These are phyloP conservation scores for Stagonosporopsis tanaceti DNA, from an alignment of 2,329 filamentous ascomycete genomes.

Conservation along the genomic window DNA sequence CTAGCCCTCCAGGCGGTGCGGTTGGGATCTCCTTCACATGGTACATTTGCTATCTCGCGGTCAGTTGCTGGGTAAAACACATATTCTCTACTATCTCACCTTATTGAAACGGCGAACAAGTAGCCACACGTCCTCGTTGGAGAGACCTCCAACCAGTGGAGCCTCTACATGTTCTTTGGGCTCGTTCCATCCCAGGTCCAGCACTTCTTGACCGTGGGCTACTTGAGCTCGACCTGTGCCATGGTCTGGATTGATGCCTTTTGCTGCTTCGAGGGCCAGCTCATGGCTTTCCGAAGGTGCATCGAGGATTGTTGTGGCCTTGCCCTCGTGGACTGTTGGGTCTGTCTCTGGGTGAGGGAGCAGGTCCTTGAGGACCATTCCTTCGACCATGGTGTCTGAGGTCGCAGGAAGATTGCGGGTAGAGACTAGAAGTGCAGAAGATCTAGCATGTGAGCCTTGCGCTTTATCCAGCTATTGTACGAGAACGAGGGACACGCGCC, in stretches of 20 bases:
- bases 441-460: background rate
- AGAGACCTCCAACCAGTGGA: constrained; percentile 71
- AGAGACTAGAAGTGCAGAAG: background rate
- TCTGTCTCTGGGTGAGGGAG: constrained; percentile 47
- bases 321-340: constrained; percentile 39
- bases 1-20: constrained; percentile 71
- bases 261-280: constrained; percentile 51
- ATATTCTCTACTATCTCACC: constrained; percentile 47
- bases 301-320: constrained; percentile 47
- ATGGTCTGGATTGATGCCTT: constrained; percentile 49
- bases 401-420: background rate
- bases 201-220: constrained; percentile 61
- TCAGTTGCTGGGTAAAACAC: constrained; percentile 28
- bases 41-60: constrained; percentile 63
- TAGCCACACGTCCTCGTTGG: constrained; percentile 77
- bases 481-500: constrained; percentile 5
- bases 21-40: constrained; percentile 73
- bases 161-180: constrained; percentile 62
- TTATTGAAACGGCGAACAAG: constrained; percentile 78
- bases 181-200: constrained; percentile 75
- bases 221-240: constrained; percentile 57
- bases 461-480: constrained; percentile 19
- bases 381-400: constrained; percentile 31
- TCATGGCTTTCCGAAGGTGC: constrained; percentile 58
- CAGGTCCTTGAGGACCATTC: constrained; percentile 48